Base-by-base conservation (phyloP, 2,329 filamentous ascomycete genomes). In the Colletotrichum tropicicola region DNA sequence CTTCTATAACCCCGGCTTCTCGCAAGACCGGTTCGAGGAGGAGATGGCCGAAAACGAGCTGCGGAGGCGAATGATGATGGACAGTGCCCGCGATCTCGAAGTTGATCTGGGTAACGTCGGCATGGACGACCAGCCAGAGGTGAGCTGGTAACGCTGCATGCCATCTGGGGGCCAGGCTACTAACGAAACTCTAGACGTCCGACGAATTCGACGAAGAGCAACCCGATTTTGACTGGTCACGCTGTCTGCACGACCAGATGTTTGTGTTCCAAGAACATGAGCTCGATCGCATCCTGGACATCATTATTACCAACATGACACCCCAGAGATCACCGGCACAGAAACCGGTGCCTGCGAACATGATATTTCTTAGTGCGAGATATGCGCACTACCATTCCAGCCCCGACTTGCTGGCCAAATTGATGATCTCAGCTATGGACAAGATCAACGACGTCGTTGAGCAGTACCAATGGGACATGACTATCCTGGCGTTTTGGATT, bases 361-460 rank as follows among this genome's bases (percentile, higher is more conserved):
- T 99, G 75, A 90, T 99, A 35, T 99, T 99, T 74, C 86, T 99
- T 30, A 96, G 94, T 75, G 95, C 96, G 44, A 87, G 96, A 72
- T 99, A 99, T 78, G 96, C 96, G 5, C 94, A 98, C 74, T 99
- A 99, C 72, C 95, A 99, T 78, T 92, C 95, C 48, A 97, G 92
- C 72, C 86, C 87, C 3, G 94, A 98, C 68, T 84, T 99, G 9
- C 82, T 99, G 9, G 90, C 89, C 17, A 91, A 91, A 44, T 86
- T 98, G 25, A 87, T 99, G 15, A 85, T 92, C 25, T 91, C 91
- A 35, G 93, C 96, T 37, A 97, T 97, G 87, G 93, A 97, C 73
- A 96, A 95, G 78, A 98, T 99, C 72, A 98, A 98, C 74, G 91
- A 94, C 64, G 93, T 98, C 28, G 94, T 99, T n/a, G 96, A 98